These are phyloP conservation scores for Pseudognaphalium luteoalbum DNA, from an alignment of 129 eudicot genomes.

Conservation along the genomic window DNA sequence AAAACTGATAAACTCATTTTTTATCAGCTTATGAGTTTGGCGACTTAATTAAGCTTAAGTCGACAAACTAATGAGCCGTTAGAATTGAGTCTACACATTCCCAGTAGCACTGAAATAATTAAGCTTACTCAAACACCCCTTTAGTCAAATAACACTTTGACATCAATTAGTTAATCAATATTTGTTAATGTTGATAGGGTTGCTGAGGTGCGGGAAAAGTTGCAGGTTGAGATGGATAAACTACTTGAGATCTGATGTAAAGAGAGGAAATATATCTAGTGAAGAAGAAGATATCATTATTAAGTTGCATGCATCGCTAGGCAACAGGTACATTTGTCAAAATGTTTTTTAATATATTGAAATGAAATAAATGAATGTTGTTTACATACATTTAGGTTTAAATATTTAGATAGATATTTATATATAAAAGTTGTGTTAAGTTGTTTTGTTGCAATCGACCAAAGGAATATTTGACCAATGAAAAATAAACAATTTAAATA, in stretches of 20 bases:
- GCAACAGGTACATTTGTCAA: conserved; percentile 50
- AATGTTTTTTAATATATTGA: no score
- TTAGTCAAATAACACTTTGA: no score
- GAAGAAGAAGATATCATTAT: conserved; percentile 65
- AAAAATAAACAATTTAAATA: no score
- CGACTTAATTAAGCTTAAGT: neutral
- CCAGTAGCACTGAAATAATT: neutral
- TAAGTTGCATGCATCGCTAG: conserved; percentile 63
- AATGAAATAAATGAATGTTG: no score
- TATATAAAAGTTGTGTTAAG: no score
- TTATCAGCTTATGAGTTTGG: neutral
- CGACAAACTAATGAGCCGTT: neutral
- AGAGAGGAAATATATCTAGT: conserved; percentile 72
- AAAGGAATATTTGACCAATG: no score
- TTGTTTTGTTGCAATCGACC: no score
- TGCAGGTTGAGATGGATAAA: conserved; percentile 89
- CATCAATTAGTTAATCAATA: neutral
- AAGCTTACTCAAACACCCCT: neutral
- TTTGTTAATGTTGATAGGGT: conserved; percentile 37
- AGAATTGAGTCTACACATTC: neutral
- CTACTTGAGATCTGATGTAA: conserved; percentile 68
- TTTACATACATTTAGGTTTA: no score
- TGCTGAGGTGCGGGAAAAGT: conserved; percentile 83
- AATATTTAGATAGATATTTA: no score
- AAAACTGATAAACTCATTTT: no score